Evolutionary conservation across 129 eudicot genomes (phyloP).

Genomic region (Helianthus annuus): DNA sequence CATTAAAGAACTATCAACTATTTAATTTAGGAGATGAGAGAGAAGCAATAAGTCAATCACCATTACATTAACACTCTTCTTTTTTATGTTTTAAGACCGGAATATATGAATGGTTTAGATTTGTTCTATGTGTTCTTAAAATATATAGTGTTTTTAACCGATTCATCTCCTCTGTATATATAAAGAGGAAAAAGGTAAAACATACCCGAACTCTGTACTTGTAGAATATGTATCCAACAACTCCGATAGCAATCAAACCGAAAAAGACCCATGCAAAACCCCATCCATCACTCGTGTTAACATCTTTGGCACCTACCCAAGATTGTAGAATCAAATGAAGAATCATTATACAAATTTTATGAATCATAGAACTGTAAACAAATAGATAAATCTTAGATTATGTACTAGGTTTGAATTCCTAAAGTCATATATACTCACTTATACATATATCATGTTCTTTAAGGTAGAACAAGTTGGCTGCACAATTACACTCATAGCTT

Average conservation of each 20-base stretch:
- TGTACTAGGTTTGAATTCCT: not conserved
- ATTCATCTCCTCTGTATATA: not conserved
- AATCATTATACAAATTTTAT: not conserved
- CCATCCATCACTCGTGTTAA: conserved; percentile 41
- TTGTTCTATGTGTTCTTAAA: no score
- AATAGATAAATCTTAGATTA: not conserved
- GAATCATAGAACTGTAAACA: not conserved
- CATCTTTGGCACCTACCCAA: conserved; percentile 46
- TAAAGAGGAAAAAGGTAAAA: not conserved
- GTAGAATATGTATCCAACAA: conserved; percentile 70
- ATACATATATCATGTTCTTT: conserved; percentile 71
- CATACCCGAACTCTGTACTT: conserved; percentile 84
- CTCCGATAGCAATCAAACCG: conserved; percentile 64
- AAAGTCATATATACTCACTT: conserved; percentile 40
- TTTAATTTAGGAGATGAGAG: no score
- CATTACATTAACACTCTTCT: no score
- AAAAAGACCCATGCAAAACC: conserved; percentile 59
- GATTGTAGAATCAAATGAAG: not conserved
- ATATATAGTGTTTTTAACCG: no score
- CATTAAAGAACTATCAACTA: no score
- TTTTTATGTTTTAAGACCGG: no score
- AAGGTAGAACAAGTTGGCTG: conserved; percentile 53
- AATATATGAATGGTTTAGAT: no score
- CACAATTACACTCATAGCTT: conserved; percentile 78
- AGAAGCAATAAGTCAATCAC: no score